Base-by-base conservation (phyloP, 164 flowering plant genomes). In the Aristolochia contorta region DNA sequence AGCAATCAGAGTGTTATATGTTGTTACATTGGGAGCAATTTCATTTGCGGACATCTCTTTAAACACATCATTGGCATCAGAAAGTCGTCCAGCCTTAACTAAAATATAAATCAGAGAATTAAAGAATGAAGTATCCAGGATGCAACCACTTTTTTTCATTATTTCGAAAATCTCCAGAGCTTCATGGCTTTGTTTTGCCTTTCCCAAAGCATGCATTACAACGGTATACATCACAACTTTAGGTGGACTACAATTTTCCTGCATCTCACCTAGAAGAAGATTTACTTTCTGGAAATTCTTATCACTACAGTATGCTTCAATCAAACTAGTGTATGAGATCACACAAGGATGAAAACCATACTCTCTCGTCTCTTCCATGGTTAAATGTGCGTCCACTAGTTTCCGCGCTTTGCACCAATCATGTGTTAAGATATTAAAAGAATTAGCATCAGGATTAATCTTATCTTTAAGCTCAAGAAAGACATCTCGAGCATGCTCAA, bases 351-450 rank as follows among this genome's bases (percentile, higher is more conserved):
- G 58, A 65, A 78, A 71, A 46, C 83, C 88, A 54, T 62, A 24
- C 7, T 66, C 55, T 62, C 69, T 67, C 87, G 78, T 79, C 63
- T 82, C 81, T 45, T 77, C 73, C 77, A 82, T 74, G 12, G 64
- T 64, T 57, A 54, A 75, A 50, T 61, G 23, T 1, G 89, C 93
- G 21, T 78, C 65, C 12, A 82, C 79, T 19, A 80, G 54, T 56
- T 69, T 63, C 63, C 78, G 67, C 21, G 72, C 74, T 72, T 69
- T 79, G 76, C 86, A 82, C 76, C 77, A 84, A 12, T 86, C 94
- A 45, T 81, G 78, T 49, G 81, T 80, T 71, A 87, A 67, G 46
- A 83, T 59, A 62, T 87, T 84, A 68, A 75, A 87, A n/a, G 77
- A 75, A 16, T 25, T 58, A 24, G 66, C 41, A 66, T 81, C 55